These are phyloP conservation scores for Aspergillus unguis DNA, from an alignment of 2,329 filamentous ascomycete species.

Conservation along the genomic window DNA sequence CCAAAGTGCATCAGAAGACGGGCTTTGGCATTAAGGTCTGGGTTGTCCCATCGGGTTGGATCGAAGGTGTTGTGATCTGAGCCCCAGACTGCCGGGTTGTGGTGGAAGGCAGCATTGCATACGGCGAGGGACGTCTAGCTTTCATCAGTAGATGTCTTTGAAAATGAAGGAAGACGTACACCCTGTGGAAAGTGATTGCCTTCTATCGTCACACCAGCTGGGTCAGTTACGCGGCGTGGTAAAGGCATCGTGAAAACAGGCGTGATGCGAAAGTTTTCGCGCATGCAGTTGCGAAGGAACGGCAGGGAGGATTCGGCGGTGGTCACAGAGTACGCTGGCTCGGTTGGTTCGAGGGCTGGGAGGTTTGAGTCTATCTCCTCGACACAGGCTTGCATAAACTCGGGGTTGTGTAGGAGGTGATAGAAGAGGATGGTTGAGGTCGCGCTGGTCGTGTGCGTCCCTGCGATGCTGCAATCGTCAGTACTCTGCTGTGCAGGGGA, in stretches of 20 bases:
- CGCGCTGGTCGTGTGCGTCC: conserved; percentile 33
- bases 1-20: conserved; percentile 37
- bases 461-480: conserved; percentile 30
- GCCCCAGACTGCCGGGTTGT: conserved; percentile 33
- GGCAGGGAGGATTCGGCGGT: conserved; percentile 24
- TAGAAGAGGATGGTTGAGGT: conserved; percentile 31
- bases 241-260: conserved; percentile 37
- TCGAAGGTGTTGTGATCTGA: conserved; percentile 30
- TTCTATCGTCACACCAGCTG: conserved; percentile 24
- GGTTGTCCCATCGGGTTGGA: conserved; percentile 27
- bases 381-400: conserved; percentile 13
- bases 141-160: too few species aligned
- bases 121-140: conserved; percentile 30
- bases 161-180: conserved; percentile 11
- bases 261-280: conserved; percentile 35
- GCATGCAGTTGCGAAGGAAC: conserved; percentile 27
- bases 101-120: conserved; percentile 36
- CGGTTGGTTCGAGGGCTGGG: neutral
- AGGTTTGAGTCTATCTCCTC: neutral
- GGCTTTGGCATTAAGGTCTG: conserved; percentile 14
- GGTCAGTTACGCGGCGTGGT: conserved; percentile 25
- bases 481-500: neutral
- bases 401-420: conserved; percentile 31
- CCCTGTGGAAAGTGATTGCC: conserved; percentile 25
- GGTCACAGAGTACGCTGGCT: conserved; percentile 24